Evolutionary conservation across 768 basidiomycete species (phyloP).

Genomic region (Xanthoconium purpureum): DNA sequence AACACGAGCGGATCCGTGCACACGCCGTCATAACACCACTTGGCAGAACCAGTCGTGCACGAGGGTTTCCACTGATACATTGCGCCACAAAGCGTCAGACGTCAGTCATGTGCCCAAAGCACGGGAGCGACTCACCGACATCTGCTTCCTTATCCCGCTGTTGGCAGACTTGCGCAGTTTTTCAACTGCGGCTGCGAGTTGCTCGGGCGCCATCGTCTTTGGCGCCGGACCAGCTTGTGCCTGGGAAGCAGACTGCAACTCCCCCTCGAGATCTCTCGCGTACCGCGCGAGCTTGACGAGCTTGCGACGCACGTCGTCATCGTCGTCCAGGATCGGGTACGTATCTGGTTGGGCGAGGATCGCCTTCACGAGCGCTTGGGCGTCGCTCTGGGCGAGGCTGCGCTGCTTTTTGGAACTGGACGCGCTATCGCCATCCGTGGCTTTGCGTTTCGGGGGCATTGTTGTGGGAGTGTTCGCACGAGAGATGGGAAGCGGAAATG

Average conservation of each 20-base stretch:
- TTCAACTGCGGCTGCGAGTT: conserved; percentile 41
- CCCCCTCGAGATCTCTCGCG: conserved; percentile 30
- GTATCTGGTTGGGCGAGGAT: conserved; percentile 37
- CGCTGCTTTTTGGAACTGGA: conserved; percentile 32
- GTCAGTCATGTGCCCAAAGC: not conserved
- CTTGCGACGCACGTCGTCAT: conserved; percentile 28
- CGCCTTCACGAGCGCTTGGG: conserved; percentile 34
- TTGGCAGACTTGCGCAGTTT: conserved; percentile 44
- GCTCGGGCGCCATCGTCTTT: conserved; percentile 36
- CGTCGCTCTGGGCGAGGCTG: conserved; percentile 27
- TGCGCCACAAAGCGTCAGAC: not conserved
- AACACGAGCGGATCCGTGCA: conserved; percentile 48
- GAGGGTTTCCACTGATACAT: conserved; percentile 47
- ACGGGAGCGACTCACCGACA: conserved; percentile 31
- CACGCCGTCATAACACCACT: conserved; percentile 52
- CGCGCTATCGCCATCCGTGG: conserved; percentile 14
- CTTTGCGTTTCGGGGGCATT: conserved; percentile 37
- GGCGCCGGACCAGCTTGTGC: conserved; percentile 5
- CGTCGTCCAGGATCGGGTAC: conserved; percentile 36
- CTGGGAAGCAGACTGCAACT: conserved; percentile 21
- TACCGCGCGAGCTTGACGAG: conserved; percentile 35
- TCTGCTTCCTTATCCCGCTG: conserved; percentile 52
- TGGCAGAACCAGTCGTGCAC: conserved; percentile 45
- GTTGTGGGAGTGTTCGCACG: not conserved
- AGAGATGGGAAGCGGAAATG: not conserved